phyloP scores from a whole-genome alignment of 441 rosid species.

The Viola pubescens region DNA sequence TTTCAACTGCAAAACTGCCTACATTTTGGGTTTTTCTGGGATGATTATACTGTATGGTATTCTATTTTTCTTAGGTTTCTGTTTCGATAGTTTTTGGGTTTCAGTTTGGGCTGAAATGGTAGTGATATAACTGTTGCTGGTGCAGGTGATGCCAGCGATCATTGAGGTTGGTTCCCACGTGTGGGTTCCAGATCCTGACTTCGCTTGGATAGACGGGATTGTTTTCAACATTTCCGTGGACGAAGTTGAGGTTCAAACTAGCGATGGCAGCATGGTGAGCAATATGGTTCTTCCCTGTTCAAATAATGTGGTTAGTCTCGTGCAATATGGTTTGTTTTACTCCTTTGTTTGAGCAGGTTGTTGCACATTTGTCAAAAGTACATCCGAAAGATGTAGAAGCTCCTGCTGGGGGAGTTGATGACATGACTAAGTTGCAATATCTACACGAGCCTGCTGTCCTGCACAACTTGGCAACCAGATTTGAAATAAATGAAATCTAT shows the following conservation, averaged over 20 bases:
- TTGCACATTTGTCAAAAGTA: conserved; percentile 43
- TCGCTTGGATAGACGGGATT: conserved; percentile 65
- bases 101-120: background rate
- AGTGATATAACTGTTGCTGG: background rate
- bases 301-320: background rate
- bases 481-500: conserved; percentile 56
- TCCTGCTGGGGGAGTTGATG: conserved; percentile 71
- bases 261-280: conserved; percentile 44
- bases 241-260: conserved; percentile 56
- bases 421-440: conserved; percentile 79
- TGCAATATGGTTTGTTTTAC: background rate
- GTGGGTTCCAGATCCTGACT: conserved; percentile 66
- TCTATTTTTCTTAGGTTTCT: no score
- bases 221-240: conserved; percentile 43
- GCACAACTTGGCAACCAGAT: conserved; percentile 62
- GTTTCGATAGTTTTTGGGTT: no score
- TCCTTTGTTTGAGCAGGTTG: conserved; percentile 35
- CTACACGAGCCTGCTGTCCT: conserved; percentile 84
- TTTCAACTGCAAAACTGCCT: no score
- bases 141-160: conserved; percentile 37
- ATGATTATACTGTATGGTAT: no score
- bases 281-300: background rate
- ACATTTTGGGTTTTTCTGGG: no score
- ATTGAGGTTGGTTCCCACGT: conserved; percentile 57
- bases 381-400: conserved; percentile 60